phyloP scores from a whole-genome alignment of 1,284 basidiomycete species.

The Chiua sp. region DNA sequence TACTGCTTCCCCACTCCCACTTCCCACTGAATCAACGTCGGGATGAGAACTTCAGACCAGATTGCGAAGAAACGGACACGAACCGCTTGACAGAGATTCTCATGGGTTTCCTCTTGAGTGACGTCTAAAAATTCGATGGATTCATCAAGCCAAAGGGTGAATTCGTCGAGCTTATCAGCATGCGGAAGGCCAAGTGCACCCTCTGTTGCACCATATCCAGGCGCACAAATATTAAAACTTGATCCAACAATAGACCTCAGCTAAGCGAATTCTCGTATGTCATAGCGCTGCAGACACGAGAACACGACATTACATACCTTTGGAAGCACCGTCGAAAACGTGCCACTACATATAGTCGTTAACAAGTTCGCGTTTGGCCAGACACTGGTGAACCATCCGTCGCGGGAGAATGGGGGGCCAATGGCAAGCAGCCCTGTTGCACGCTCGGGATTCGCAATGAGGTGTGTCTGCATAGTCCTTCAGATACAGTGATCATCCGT shows the following conservation, averaged over 20 bases:
- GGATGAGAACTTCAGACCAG: not conserved
- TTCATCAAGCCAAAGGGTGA: constrained; percentile 3
- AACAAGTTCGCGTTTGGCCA: too few relatives aligned
- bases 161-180: constrained; percentile 5
- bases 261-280: constrained; percentile 1
- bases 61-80: not conserved
- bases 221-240: constrained; percentile 1
- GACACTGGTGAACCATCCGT: too few relatives aligned
- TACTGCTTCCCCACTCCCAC: constrained; percentile 23
- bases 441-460: not conserved
- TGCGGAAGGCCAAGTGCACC: not conserved
- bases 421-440: not conserved
- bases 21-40: constrained; percentile 22
- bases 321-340: too few relatives aligned
- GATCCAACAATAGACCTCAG: constrained; percentile 20
- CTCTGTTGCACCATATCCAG: constrained; percentile 17
- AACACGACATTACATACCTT: too few relatives aligned
- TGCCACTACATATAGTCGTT: too few relatives aligned
- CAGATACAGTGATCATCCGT: too few relatives aligned
- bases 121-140: constrained; percentile 23
- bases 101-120: constrained; percentile 5
- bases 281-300: too few relatives aligned
- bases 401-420: too few relatives aligned
- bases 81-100: constrained; percentile 24
- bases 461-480: constrained; percentile 2